These are phyloP conservation scores for Colletotrichum lentis DNA, from an alignment of 2,329 filamentous ascomycete genomes.

Conservation along the genomic window DNA sequence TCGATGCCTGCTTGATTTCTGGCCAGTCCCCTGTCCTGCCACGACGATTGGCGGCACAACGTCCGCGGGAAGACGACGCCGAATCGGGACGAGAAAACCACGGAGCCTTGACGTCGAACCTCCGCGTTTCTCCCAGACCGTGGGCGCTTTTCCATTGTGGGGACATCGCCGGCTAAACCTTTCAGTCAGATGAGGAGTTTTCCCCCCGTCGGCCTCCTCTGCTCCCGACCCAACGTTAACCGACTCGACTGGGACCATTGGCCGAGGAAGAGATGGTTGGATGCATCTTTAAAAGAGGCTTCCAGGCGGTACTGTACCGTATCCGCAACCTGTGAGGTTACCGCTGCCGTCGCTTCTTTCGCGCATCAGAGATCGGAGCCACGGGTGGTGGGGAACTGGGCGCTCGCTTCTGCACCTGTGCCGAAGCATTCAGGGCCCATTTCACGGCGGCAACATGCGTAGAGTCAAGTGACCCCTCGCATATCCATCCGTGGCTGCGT, in stretches of 20 bases:
- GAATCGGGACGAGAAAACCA: slow-evolving; percentile 36
- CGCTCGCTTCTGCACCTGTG: slow-evolving; percentile 25
- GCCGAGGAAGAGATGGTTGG: not conserved
- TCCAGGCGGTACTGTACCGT: slow-evolving; percentile 11
- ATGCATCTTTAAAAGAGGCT: slow-evolving; percentile 2
- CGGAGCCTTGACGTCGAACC: slow-evolving; percentile 33
- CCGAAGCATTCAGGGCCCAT: slow-evolving; percentile 1
- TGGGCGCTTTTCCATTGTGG: slow-evolving; percentile 20
- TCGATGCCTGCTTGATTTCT: not conserved
- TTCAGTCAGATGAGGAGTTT: not conserved
- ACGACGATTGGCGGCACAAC: slow-evolving; percentile 15
- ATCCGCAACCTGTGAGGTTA: slow-evolving; percentile 6
- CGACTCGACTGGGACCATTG: not conserved
- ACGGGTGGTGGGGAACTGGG: not conserved
- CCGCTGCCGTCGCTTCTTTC: not conserved
- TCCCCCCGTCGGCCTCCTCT: not conserved
- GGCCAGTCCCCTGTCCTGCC: not conserved
- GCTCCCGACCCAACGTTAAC: not conserved
- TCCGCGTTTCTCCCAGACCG: slow-evolving; percentile 25
- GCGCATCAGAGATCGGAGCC: slow-evolving; percentile 5
- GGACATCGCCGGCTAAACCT: slow-evolving; percentile 23
- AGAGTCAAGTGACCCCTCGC: slow-evolving; percentile 31
- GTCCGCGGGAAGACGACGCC: slow-evolving; percentile 25
- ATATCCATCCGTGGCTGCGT: slow-evolving; percentile 11
- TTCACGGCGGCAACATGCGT: slow-evolving; percentile 4